Percentiles rank a stretch among this genome's conserved stretches.
These are phyloP conservation scores for Falciphora oryzae DNA, from an alignment of 2,329 filamentous ascomycete genomes.

Conservation along the genomic window DNA sequence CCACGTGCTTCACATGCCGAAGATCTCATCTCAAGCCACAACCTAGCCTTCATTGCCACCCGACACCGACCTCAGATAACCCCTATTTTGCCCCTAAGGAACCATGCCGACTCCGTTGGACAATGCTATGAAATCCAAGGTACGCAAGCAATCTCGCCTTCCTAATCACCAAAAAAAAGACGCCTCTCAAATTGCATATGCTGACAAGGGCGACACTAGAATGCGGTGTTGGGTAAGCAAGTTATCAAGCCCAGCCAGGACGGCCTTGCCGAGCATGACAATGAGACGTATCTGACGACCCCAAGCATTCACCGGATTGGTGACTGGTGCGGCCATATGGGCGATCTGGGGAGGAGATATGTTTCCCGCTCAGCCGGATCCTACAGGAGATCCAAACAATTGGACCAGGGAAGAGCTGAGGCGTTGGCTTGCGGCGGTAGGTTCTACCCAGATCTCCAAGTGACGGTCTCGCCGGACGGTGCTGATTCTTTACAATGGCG, in stretches of 20 bases:
- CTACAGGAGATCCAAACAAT: slow-evolving; percentile 61
- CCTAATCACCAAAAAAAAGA: not conserved
- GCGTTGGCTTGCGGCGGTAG: slow-evolving; percentile 74
- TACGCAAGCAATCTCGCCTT: slow-evolving; percentile 27
- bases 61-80: too few species aligned
- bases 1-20: not conserved
- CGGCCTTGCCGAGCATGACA: not conserved
- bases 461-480: not conserved
- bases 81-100: not conserved
- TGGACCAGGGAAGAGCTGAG: slow-evolving; percentile 80
- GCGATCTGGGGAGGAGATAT: slow-evolving; percentile 81
- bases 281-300: not conserved
- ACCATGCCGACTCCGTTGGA: slow-evolving; percentile 65
- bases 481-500: slow-evolving; percentile 7
- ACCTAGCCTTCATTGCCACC: not conserved
- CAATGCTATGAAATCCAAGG: slow-evolving; percentile 63
- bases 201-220: slow-evolving; percentile 38
- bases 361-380: slow-evolving; percentile 70
- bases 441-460: slow-evolving; percentile 25
- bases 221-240: slow-evolving; percentile 59
- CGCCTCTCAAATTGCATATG: not conserved
- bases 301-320: slow-evolving; percentile 72
- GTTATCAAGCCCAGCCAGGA: not conserved
- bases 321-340: slow-evolving; percentile 77
- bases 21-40: not conserved